Evolutionary conservation across 306 rosid genomes (phyloP).

Genomic region (Mimosa pudica): DNA sequence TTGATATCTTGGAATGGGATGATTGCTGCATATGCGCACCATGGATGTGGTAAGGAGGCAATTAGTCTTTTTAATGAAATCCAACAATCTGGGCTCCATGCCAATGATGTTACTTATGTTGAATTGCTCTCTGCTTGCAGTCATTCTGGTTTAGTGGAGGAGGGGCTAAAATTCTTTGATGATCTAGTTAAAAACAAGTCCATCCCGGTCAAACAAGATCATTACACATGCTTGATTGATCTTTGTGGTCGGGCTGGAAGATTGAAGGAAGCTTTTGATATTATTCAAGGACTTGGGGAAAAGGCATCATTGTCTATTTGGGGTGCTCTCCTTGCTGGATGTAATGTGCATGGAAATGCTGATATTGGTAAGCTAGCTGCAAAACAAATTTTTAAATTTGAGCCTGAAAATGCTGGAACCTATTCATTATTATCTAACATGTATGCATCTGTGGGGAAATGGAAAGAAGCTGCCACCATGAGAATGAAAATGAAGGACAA

Average conservation of each 20-base stretch:
- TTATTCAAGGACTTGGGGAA: constrained; percentile 42
- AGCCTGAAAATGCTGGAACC: constrained; percentile 46
- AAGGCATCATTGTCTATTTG: constrained; percentile 43
- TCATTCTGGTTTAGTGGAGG: constrained; percentile 52
- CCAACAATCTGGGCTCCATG: constrained; percentile 42
- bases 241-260: constrained; percentile 55
- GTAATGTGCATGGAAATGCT: constrained; percentile 46
- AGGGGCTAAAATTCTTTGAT: constrained; percentile 48
- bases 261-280: constrained; percentile 47
- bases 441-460: constrained; percentile 49
- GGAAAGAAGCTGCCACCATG: constrained; percentile 51
- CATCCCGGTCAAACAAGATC: constrained; percentile 47
- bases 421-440: constrained; percentile 45
- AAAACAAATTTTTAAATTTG: constrained; percentile 37
- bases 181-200: constrained; percentile 39
- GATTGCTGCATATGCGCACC: constrained; percentile 58
- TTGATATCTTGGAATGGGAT: constrained; percentile 58
- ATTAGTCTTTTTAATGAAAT: constrained; percentile 43
- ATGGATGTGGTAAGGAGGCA: constrained; percentile 51
- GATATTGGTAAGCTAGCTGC: constrained; percentile 47
- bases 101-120: constrained; percentile 54
- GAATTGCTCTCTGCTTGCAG: constrained; percentile 57
- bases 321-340: constrained; percentile 52
- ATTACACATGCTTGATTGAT: constrained; percentile 52
- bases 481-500: constrained; percentile 50